phyloP scores from a whole-genome alignment of 441 rosid species.

The Cnidoscolus chayamansa region DNA sequence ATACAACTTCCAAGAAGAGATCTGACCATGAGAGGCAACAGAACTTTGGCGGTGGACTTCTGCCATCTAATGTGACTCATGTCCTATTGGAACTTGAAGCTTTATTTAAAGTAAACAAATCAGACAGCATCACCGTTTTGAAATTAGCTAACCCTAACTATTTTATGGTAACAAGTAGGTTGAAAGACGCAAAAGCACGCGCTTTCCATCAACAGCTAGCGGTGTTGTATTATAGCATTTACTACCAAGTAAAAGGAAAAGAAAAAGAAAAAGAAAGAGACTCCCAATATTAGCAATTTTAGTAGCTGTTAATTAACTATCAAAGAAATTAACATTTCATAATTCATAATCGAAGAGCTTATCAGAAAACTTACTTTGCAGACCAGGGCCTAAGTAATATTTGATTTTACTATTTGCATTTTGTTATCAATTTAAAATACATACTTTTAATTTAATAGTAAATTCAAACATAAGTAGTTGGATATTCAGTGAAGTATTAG shows the following conservation, averaged over 20 bases:
- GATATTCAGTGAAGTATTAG: too few relatives aligned
- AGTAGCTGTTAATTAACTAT: too few relatives aligned
- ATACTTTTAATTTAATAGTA: too few relatives aligned
- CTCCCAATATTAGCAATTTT: too few relatives aligned
- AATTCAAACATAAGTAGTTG: too few relatives aligned
- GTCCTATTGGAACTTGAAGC: slow-evolving; percentile 56
- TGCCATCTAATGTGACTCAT: slow-evolving; percentile 21
- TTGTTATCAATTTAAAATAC: too few relatives aligned
- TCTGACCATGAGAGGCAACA: slow-evolving; percentile 1
- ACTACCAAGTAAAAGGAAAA: background rate
- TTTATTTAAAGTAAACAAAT: slow-evolving; percentile 25
- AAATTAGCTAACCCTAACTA: slow-evolving; percentile 20
- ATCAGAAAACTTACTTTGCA: too few relatives aligned
- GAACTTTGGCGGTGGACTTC: slow-evolving; percentile 28
- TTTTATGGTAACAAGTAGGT: slow-evolving; percentile 6
- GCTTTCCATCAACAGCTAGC: background rate
- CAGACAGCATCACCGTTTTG: slow-evolving; percentile 27
- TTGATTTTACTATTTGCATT: too few relatives aligned
- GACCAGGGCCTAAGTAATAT: too few relatives aligned
- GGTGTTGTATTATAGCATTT: background rate
- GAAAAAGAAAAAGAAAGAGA: background rate
- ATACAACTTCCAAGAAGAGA: slow-evolving; percentile 28
- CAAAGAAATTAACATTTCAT: too few relatives aligned
- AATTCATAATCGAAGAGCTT: too few relatives aligned
- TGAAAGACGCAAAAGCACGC: slow-evolving; percentile 8